phyloP scores from a whole-genome alignment of 345 rosid species.

The Syzygium jambos region DNA sequence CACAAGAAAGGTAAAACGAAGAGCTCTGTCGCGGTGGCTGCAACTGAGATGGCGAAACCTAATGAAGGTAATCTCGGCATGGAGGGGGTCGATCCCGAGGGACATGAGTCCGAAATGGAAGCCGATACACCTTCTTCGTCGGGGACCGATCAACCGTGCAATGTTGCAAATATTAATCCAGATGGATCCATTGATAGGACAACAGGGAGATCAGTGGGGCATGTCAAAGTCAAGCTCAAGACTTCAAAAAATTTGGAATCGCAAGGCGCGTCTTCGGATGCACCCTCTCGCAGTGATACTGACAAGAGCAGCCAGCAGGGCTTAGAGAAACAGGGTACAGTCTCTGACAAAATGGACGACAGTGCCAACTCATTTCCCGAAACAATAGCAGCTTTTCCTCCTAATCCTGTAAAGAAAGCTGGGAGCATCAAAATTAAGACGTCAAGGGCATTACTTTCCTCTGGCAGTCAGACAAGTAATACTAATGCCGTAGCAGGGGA shows the following conservation, averaged over 20 bases:
- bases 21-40: conserved; percentile 5
- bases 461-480: conserved; percentile 22
- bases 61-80: conserved; percentile 28
- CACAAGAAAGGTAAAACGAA: conserved; percentile 54
- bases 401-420: conserved; percentile 50
- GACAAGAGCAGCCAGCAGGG: conserved; percentile 49
- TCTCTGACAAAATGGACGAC: conserved; percentile 46
- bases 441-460: conserved; percentile 31
- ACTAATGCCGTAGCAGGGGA: conserved; percentile 9
- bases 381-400: conserved; percentile 28
- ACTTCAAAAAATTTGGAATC: conserved; percentile 53
- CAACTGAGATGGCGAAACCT: conserved; percentile 2
- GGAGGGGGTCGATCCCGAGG: conserved; percentile 31
- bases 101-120: conserved; percentile 49
- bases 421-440: conserved; percentile 76
- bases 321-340: conserved; percentile 32
- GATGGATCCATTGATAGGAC: conserved; percentile 45
- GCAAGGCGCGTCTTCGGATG: conserved; percentile 15
- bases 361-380: conserved; percentile 45
- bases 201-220: conserved; percentile 36
- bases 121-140: conserved; percentile 65
- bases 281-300: conserved; percentile 31
- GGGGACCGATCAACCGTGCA: conserved; percentile 47
- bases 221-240: conserved; percentile 80
- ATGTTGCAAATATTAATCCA: conserved; percentile 37